These are phyloP conservation scores for Vitis riparia DNA, from an alignment of 164 flowering plant genomes.

Conservation along the genomic window DNA sequence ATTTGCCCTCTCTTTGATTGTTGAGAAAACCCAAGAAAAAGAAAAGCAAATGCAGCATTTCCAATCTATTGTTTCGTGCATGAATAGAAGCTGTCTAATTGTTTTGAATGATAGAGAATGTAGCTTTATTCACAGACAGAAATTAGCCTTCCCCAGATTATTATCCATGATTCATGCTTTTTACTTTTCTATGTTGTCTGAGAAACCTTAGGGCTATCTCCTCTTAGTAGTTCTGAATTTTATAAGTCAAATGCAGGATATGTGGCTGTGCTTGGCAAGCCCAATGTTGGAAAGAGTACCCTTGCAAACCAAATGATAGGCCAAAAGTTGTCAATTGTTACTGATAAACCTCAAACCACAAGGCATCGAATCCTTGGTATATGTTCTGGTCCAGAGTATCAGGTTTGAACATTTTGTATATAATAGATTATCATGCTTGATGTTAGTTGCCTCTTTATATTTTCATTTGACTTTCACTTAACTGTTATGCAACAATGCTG, in stretches of 20 bases:
- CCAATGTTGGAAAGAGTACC: slow-evolving; percentile 98
- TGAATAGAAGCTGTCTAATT: no score
- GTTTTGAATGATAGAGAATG: no score
- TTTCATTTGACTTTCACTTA: not conserved
- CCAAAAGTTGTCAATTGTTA: slow-evolving; percentile 94
- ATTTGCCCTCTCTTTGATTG: no score
- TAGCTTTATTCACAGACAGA: no score
- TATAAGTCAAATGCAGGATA: slow-evolving; percentile 56
- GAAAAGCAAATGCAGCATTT: no score
- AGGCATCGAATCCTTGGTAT: slow-evolving; percentile 95
- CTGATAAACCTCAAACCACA: slow-evolving; percentile 97
- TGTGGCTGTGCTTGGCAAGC: slow-evolving; percentile 94
- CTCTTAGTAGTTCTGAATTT: slow-evolving; percentile 1
- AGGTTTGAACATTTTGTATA: slow-evolving; percentile 50
- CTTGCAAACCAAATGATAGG: slow-evolving; percentile 94
- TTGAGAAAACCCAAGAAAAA: no score
- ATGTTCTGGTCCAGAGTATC: slow-evolving; percentile 83
- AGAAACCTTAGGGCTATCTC: no score
- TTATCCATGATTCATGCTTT: no score
- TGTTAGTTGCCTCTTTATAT: not conserved
- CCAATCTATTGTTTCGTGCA: no score
- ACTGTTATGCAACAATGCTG: not conserved
- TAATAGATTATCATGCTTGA: slow-evolving; percentile 1
- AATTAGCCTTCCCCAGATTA: no score
- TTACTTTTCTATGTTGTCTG: no score